Conservation (phyloP, 1,139 yeast genomes). For the Suhomyces chickasaworum region DNA sequence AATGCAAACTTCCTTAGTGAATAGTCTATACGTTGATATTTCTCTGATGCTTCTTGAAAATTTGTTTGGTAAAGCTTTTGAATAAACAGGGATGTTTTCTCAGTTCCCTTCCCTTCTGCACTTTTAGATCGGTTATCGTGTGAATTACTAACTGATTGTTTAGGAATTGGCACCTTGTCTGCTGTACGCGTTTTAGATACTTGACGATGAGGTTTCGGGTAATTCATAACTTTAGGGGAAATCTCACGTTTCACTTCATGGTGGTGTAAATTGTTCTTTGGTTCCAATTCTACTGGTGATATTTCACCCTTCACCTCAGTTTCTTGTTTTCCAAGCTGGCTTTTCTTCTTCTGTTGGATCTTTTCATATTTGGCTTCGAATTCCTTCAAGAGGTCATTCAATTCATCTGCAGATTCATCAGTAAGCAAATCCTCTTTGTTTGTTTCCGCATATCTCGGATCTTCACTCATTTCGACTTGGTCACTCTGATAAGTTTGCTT, state of each 20-base stretch:
- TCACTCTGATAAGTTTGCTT: background rate
- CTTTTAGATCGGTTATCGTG: background rate
- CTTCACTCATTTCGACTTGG: constrained; percentile 13
- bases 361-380: constrained; percentile 22
- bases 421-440: constrained; percentile 23
- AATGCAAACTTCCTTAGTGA: constrained; percentile 23
- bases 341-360: constrained; percentile 19
- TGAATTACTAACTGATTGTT: background rate
- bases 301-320: constrained; percentile 2
- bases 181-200: background rate
- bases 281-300: too few relatives aligned
- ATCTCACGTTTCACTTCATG: too few relatives aligned
- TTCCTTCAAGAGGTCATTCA: constrained; percentile 28
- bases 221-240: background rate
- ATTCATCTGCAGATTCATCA: constrained; percentile 28
- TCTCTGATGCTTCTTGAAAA: constrained; percentile 11
- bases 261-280: too few relatives aligned
- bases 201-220: background rate
- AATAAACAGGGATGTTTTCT: constrained; percentile 15
- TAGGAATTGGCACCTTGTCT: background rate
- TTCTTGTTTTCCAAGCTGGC: background rate
- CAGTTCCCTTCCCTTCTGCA: background rate
- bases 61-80: constrained; percentile 17
- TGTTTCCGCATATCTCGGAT: constrained; percentile 21
- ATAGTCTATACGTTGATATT: constrained; percentile 18